Base-by-base conservation (phyloP, 2,329 filamentous ascomycete genomes). In the Pseudocercospora fuligena region DNA sequence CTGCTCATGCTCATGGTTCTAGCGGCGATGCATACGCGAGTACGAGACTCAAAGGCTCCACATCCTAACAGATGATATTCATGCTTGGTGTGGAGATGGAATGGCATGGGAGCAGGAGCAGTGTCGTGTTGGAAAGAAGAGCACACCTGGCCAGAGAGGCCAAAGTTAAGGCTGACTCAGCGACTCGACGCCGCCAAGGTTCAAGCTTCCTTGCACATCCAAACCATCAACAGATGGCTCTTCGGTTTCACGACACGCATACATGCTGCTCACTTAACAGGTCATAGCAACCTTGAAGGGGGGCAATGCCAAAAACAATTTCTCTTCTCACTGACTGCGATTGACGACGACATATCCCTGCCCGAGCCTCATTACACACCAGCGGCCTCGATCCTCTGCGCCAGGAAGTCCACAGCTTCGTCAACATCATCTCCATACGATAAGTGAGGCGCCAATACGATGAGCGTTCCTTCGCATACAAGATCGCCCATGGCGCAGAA, bases 401-500 rank as follows among this genome's bases (percentile, higher is more conserved):
- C 54, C 43, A 63, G 53, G 21, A 68, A 65, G 1, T 40, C 25
- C 47, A 29, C 54, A 6, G 63, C 66, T 11, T 63, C 21, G 3
- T 25, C 33, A 21, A 58, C 56, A 46, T 66, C 46, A 7, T 27
- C 16, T 3, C 27, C 46, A 56, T 80, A 80, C 6, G 69, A 66
- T 12, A 78, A 72, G 65, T 80, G 78, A 36, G 73, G 70, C 0
- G 70, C 66, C 16, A 73, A 72, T 31, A 80, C 74, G 0, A 69
- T 65, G 27, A 80, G 69, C 7, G 74, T 75, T 8, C 78, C 78
- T 16, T 64, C 47, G 63, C 78, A 80, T 1, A 80, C 77, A 2
- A 71, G 58, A 66, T 80, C 79, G 23, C 62, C 66, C 11, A 21
- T n/a, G 3, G 74, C 75, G 64, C 79, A 81, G 68, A 73, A 77